Percentiles rank a stretch among this genome's conserved stretches.
Evolutionary conservation across 2,329 filamentous ascomycete species (phyloP).

Genomic region (Penicillium sp.): DNA sequence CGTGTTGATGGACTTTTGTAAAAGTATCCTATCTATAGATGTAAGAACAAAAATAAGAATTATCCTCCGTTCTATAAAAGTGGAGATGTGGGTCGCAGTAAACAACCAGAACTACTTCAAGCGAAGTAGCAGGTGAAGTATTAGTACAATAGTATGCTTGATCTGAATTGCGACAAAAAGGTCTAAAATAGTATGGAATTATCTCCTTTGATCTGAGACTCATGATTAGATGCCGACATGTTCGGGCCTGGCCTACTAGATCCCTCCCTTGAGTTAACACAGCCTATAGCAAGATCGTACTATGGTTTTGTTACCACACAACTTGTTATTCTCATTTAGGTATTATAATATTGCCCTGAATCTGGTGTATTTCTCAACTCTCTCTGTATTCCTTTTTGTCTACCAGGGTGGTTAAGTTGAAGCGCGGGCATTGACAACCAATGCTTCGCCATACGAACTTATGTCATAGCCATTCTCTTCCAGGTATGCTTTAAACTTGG

Average conservation of each 20-base stretch:
- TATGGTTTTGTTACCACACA: too few relatives aligned
- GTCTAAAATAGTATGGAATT: too few relatives aligned
- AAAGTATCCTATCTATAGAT: background rate
- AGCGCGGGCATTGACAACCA: background rate
- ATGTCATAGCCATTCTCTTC: conserved; percentile 37
- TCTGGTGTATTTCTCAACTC: background rate
- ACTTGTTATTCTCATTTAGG: background rate
- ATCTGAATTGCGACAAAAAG: too few relatives aligned
- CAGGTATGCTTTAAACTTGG: conserved; percentile 40
- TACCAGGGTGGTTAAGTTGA: background rate
- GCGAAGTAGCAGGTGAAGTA: background rate
- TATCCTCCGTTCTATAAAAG: background rate
- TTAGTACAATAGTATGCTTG: too few relatives aligned
- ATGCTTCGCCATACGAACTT: conserved; percentile 10
- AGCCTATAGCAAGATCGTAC: too few relatives aligned
- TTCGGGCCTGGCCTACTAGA: too few relatives aligned
- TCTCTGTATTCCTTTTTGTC: background rate
- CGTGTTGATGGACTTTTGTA: background rate
- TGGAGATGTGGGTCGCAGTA: background rate
- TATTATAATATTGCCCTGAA: background rate
- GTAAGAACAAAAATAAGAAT: background rate
- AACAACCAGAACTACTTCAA: background rate
- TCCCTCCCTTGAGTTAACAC: too few relatives aligned
- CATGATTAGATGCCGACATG: too few relatives aligned
- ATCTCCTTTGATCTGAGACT: too few relatives aligned